phyloP scores from a whole-genome alignment of 768 basidiomycete genomes.

The Dictyophora rubrovolvata region DNA sequence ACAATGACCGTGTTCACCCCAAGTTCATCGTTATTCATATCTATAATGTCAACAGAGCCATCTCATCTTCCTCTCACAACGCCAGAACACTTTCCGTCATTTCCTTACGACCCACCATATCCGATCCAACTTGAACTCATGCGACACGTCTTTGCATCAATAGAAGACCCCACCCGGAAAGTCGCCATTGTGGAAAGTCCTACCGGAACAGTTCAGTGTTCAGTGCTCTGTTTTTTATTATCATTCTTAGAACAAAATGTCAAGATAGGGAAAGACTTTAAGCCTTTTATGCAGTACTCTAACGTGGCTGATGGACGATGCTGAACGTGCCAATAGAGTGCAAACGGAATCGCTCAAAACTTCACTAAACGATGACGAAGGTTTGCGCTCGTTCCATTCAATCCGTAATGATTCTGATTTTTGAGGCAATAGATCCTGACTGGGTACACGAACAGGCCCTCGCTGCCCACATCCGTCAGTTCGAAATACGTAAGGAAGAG shows the following conservation, averaged over 20 bases:
- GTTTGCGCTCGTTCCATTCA: not conserved
- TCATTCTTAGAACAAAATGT: not conserved
- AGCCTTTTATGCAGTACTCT: constrained; percentile 68
- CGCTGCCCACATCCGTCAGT: constrained; percentile 49
- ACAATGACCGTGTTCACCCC: not conserved
- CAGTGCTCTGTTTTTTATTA: not conserved
- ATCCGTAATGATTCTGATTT: constrained; percentile 1
- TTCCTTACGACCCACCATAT: constrained; percentile 80
- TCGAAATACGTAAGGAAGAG: constrained; percentile 58
- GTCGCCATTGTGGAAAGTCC: constrained; percentile 84
- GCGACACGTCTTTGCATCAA: constrained; percentile 72
- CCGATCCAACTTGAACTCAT: constrained; percentile 79
- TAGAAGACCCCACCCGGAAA: constrained; percentile 50
- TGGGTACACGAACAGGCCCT: constrained; percentile 73
- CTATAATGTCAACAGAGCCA: not conserved
- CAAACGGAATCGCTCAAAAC: constrained; percentile 32
- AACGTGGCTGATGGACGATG: constrained; percentile 66
- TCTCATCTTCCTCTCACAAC: constrained; percentile 37
- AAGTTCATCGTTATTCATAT: not conserved
- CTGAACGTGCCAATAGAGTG: constrained; percentile 58
- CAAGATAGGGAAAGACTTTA: constrained; percentile 70
- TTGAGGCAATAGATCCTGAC: constrained; percentile 37
- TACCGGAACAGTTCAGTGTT: constrained; percentile 62
- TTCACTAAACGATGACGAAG: not conserved
- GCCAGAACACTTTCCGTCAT: constrained; percentile 60